These are phyloP conservation scores for Cyclotella cryptica DNA, from an alignment of 108 stramenopile species.

Conservation along the genomic window DNA sequence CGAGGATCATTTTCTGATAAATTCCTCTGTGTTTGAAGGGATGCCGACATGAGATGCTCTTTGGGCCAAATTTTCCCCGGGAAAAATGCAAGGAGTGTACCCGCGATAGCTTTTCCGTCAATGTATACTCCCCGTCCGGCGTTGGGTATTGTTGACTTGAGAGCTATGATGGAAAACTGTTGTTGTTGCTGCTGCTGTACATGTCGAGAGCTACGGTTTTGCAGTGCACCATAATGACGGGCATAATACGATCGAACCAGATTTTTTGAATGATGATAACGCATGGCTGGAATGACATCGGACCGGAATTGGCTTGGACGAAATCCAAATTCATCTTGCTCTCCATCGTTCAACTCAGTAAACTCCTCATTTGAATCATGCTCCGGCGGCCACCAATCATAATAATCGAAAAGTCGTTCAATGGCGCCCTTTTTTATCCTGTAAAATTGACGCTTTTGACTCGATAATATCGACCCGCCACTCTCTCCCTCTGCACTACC, in stretches of 20 bases:
- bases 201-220: not conserved
- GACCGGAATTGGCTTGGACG: constrained; percentile 35
- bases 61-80: constrained; percentile 86
- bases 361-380: not conserved
- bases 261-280: constrained; percentile 81
- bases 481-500: not conserved
- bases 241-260: constrained; percentile 66
- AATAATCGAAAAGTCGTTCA: constrained; percentile 50
- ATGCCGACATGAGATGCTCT: constrained; percentile 58
- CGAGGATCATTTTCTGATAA: constrained; percentile 68
- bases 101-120: constrained; percentile 80
- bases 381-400: constrained; percentile 38
- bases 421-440: constrained; percentile 65
- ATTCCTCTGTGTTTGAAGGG: constrained; percentile 58
- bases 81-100: constrained; percentile 81
- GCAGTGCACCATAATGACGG: constrained; percentile 37
- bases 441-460: constrained; percentile 57
- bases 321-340: constrained; percentile 63
- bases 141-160: constrained; percentile 72
- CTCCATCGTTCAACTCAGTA: not conserved
- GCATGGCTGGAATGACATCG: constrained; percentile 56
- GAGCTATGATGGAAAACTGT: constrained; percentile 50
- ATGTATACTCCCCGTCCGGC: constrained; percentile 87
- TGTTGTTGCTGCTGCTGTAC: constrained; percentile 3
- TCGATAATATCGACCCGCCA: constrained; percentile 12